phyloP scores from a whole-genome alignment of 768 basidiomycete species.

The Hebeloma cylindrosporum region DNA sequence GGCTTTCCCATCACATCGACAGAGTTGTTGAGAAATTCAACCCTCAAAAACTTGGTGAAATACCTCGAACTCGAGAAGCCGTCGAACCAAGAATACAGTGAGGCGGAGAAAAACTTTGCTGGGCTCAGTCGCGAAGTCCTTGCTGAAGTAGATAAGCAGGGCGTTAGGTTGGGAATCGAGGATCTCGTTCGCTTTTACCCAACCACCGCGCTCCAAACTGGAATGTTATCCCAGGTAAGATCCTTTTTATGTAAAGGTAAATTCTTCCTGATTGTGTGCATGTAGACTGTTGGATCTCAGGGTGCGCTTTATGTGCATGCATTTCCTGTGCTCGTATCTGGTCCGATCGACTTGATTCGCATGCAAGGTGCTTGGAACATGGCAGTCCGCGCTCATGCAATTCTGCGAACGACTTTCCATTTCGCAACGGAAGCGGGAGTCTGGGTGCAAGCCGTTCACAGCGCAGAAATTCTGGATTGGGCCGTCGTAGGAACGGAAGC shows the following conservation, averaged over 20 bases:
- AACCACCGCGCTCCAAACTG: slow-evolving; percentile 45
- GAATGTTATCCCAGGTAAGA: slow-evolving; percentile 50
- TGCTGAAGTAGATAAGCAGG: slow-evolving; percentile 12
- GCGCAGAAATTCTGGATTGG: slow-evolving; percentile 22
- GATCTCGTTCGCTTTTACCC: slow-evolving; percentile 39
- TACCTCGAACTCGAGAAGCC: slow-evolving; percentile 11
- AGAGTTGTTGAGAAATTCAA: slow-evolving; percentile 36
- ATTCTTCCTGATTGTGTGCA: neutral
- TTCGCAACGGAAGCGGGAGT: slow-evolving; percentile 35
- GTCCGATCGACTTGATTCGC: slow-evolving; percentile 23
- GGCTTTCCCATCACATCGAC: slow-evolving; percentile 35
- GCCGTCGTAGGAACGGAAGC: slow-evolving; percentile 15
- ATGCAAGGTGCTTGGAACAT: slow-evolving; percentile 39
- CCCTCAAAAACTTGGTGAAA: slow-evolving; percentile 18
- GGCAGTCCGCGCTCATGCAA: slow-evolving; percentile 32
- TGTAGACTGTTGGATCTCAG: slow-evolving; percentile 29
- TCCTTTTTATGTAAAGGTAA: neutral
- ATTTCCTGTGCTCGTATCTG: slow-evolving; percentile 27
- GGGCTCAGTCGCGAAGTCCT: slow-evolving; percentile 3
- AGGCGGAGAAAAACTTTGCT: neutral
- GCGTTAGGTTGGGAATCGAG: slow-evolving; percentile 19
- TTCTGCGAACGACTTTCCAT: slow-evolving; percentile 50
- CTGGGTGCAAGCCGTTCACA: slow-evolving; percentile 35
- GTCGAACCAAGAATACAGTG: neutral
- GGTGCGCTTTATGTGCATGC: slow-evolving; percentile 33